phyloP scores from a whole-genome alignment of 2,329 filamentous ascomycete species.

The Myriosclerotinia duriaeana region DNA sequence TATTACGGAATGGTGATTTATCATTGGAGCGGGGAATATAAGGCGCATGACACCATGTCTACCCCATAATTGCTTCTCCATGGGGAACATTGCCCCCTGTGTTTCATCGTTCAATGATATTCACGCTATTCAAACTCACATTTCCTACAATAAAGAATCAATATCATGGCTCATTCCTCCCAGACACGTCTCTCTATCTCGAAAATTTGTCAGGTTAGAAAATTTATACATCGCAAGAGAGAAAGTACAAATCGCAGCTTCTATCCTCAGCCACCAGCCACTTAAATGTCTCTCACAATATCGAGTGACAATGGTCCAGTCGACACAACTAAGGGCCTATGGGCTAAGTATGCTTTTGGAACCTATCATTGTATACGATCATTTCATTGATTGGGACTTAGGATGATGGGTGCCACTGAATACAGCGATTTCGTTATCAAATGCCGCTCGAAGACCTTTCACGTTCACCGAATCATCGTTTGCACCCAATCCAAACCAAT shows the following conservation, averaged over 20 bases:
- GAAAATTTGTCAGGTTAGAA: neutral
- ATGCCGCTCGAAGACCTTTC: constrained; percentile 27
- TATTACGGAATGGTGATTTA: constrained; percentile 9
- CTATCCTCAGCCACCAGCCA: neutral
- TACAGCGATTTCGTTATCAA: constrained; percentile 31
- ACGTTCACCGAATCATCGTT: constrained; percentile 31
- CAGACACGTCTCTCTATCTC: neutral
- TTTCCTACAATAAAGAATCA: neutral
- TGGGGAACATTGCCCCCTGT: constrained; percentile 8
- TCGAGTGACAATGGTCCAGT: neutral
- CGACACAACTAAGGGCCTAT: neutral
- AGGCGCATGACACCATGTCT: neutral
- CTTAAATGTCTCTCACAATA: neutral
- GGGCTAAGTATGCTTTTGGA: neutral
- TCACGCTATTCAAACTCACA: neutral
- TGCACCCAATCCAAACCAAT: constrained; percentile 30
- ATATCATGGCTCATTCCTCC: neutral
- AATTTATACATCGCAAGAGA: neutral
- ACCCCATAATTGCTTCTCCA: constrained; percentile 13
- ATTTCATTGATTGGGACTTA: neutral
- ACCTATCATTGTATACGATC: neutral
- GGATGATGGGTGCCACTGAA: constrained; percentile 17
- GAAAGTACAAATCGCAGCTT: neutral
- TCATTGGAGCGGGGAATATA: constrained; percentile 8
- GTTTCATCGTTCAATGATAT: neutral